phyloP scores from a whole-genome alignment of 495 filamentous ascomycete genomes.

The Xylaria longipes region DNA sequence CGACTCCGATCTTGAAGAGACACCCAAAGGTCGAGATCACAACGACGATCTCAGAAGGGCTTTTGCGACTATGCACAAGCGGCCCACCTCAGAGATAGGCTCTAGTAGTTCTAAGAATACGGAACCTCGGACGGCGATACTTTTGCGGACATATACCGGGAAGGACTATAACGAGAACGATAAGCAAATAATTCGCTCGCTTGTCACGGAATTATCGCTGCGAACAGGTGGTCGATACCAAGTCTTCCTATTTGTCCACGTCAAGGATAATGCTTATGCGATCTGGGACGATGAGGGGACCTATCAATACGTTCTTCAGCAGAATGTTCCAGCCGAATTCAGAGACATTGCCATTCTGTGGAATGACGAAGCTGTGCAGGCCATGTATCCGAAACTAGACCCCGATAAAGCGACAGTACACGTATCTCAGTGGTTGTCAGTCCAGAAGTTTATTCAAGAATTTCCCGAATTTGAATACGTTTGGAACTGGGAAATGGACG shows the following conservation, averaged over 20 bases:
- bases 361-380: slow-evolving; percentile 62
- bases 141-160: slow-evolving; percentile 72
- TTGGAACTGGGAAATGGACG: slow-evolving; percentile 81
- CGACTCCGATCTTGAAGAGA: slow-evolving; percentile 17
- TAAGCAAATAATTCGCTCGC: slow-evolving; percentile 70
- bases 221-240: slow-evolving; percentile 78
- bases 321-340: slow-evolving; percentile 68
- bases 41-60: slow-evolving; percentile 22
- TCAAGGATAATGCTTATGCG: slow-evolving; percentile 62
- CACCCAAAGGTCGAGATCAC: slow-evolving; percentile 20
- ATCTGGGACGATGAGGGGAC: slow-evolving; percentile 62
- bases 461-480: slow-evolving; percentile 75
- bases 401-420: slow-evolving; percentile 49
- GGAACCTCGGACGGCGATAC: slow-evolving; percentile 67
- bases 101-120: slow-evolving; percentile 29
- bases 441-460: slow-evolving; percentile 70
- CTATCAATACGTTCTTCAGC: slow-evolving; percentile 60
- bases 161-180: slow-evolving; percentile 75
- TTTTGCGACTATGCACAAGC: slow-evolving; percentile 24
- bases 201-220: slow-evolving; percentile 75
- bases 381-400: slow-evolving; percentile 63
- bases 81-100: slow-evolving; percentile 17
- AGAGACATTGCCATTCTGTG: slow-evolving; percentile 71
- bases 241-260: slow-evolving; percentile 76
- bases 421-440: slow-evolving; percentile 61